phyloP scores from a whole-genome alignment of 352 stramenopile genomes.

The Pythium inflatum region DNA sequence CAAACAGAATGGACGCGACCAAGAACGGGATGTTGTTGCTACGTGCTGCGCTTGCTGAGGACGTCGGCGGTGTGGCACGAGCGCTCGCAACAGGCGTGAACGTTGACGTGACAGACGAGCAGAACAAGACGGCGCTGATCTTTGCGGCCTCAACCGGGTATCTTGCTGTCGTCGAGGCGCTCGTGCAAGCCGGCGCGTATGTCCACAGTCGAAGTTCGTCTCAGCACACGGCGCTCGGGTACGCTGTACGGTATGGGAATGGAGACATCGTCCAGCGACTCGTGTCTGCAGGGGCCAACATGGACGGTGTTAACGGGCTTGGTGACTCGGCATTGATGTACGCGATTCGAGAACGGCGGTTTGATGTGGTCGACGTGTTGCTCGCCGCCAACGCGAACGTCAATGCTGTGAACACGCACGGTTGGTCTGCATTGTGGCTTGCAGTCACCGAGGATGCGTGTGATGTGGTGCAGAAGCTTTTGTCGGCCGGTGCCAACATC shows the following conservation, averaged over 20 bases:
- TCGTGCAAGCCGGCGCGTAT: not conserved
- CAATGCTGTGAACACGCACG: not conserved
- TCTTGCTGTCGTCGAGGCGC: not conserved
- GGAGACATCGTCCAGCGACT: not conserved
- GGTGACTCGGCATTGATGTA: not conserved
- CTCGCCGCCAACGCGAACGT: not conserved
- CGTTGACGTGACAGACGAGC: not conserved
- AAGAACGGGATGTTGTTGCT: not conserved
- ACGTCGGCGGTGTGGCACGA: not conserved
- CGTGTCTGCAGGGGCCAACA: not conserved
- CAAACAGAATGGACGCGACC: too few species aligned
- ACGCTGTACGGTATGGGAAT: not conserved
- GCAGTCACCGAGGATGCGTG: not conserved
- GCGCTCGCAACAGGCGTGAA: not conserved
- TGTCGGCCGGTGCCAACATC: not conserved
- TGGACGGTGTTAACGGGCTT: not conserved
- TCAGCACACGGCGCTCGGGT: not conserved
- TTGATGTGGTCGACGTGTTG: not conserved
- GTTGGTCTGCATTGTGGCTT: not conserved
- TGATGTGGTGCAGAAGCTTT: not conserved
- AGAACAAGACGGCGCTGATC: not conserved
- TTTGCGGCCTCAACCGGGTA: not conserved
- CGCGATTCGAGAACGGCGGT: not conserved
- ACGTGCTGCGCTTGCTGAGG: not conserved
- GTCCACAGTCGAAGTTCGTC: not conserved